Evolutionary conservation across 768 basidiomycete species (phyloP), one percentile per base, ranked within the genome.

Genomic region (Ephemerocybe angulata): DNA sequence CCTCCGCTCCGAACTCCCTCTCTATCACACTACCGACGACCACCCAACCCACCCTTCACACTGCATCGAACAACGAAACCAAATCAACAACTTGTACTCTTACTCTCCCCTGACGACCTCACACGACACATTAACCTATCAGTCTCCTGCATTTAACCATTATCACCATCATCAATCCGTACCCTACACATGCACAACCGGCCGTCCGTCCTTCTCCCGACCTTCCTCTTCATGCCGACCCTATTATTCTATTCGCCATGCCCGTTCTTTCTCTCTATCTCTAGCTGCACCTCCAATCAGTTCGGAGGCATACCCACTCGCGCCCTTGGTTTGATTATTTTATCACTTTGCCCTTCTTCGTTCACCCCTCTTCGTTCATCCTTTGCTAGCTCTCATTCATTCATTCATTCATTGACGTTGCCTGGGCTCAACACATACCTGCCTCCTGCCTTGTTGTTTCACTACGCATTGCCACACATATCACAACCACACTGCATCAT

Each of bases 11-110:
- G 30, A 33, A 29, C 27, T 25, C n/a, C n/a, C 24, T 22, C 6
- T 50, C 46, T 50, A 50, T 50, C 48, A 50, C 48, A 50, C 29
- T 31, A 22, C 31, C 48, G 48, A 33, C 48, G n/a, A 50, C 35
- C 29, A 1, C 29, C 30, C 21, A 25, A 17, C 27, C 21, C 46
- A 27, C 10, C 25, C 22, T 46, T 41, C 38, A 5, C 7, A 41
- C 38, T 17, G 7, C 38, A 41, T 17, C 38, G 5, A 41, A n/a
- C 38, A 41, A 41, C 38, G 10, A 35, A 41, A 41, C 17, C 38
- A 8, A 41, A 41, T 19, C 15, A 41, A 41, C 38, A 6, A 41
- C 38, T 19, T 17, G 21, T 41, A 41, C 38, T 19, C 5, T 41
- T 41, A 41, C 21, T 13, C 38, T 19, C 38, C 38, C n/a, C 21